These are phyloP conservation scores for Cardamine resedifolia DNA, from an alignment of 345 rosid species.

Conservation along the genomic window DNA sequence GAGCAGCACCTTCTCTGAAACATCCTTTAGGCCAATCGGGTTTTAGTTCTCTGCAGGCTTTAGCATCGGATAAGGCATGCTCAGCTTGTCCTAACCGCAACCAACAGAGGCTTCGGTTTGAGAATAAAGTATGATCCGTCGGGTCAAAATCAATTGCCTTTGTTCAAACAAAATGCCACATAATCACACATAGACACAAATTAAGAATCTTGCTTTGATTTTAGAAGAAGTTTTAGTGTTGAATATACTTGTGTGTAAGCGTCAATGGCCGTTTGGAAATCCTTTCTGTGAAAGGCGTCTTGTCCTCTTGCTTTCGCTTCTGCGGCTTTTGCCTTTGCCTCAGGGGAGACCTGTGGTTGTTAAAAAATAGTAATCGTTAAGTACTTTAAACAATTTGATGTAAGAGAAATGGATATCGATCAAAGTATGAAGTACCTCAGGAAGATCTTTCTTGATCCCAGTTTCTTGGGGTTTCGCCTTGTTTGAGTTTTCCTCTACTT, in stretches of 20 bases:
- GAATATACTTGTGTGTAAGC: constrained; percentile 78
- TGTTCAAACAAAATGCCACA: constrained; percentile 29
- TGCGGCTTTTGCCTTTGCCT: constrained; percentile 74
- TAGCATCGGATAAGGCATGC: constrained; percentile 80
- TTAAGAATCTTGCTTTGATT: background rate
- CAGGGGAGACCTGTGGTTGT: constrained; percentile 61
- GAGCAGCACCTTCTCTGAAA: constrained; percentile 93
- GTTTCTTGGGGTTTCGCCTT: constrained; percentile 37
- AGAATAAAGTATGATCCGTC: constrained; percentile 59
- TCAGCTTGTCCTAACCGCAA: constrained; percentile 67
- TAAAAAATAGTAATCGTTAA: background rate
- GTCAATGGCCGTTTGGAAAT: constrained; percentile 60
- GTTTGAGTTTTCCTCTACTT: constrained; percentile 40
- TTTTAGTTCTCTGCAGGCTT: constrained; percentile 63
- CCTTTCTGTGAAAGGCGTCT: constrained; percentile 68
- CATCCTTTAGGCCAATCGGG: constrained; percentile 90
- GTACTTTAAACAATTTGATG: background rate
- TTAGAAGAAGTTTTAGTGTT: constrained; percentile 1
- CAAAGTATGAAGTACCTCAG: constrained; percentile 47
- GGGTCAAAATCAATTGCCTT: constrained; percentile 92
- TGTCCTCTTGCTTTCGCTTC: constrained; percentile 95
- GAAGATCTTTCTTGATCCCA: constrained; percentile 47
- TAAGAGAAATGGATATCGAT: background rate
- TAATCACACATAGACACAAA: background rate
- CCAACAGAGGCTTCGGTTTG: constrained; percentile 95